Percentiles rank a stretch among this genome's conserved stretches.
Evolutionary conservation across 2,329 filamentous ascomycete genomes (phyloP).

Genomic region (Penicillium corylophilum): DNA sequence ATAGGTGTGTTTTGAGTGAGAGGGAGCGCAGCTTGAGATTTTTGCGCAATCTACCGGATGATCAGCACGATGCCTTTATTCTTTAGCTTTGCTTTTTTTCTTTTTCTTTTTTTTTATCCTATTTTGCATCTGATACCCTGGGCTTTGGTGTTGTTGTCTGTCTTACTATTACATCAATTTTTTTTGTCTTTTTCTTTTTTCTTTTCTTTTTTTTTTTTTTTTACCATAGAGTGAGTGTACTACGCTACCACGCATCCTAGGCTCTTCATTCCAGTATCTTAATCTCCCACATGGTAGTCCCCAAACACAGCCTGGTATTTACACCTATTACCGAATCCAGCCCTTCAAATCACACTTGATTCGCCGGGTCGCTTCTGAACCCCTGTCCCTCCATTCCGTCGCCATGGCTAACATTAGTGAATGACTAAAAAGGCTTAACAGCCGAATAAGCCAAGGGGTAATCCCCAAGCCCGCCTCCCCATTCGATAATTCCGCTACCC

Average conservation of each 20-base stretch:
- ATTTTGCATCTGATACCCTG: constrained; percentile 25
- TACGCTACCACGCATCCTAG: too few species aligned
- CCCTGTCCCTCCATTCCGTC: too few species aligned
- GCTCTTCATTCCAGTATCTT: too few species aligned
- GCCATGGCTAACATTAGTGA: too few species aligned
- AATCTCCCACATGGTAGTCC: not conserved
- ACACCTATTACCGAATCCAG: not conserved
- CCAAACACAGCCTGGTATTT: not conserved
- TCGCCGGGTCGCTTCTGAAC: not conserved
- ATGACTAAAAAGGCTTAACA: too few species aligned
- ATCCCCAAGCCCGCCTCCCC: too few species aligned
- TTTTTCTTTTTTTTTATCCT: not conserved
- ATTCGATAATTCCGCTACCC: not conserved
- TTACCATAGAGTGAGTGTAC: not conserved
- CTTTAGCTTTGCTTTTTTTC: too few species aligned
- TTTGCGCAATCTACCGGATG: constrained; percentile 33
- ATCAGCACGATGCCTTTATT: constrained; percentile 37
- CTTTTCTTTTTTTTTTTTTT: not conserved
- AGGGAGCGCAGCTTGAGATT: constrained; percentile 37
- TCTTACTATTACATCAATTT: constrained; percentile 5
- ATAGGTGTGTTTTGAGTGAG: constrained; percentile 34
- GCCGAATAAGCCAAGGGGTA: too few species aligned
- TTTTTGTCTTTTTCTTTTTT: not conserved
- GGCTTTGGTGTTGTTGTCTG: constrained; percentile 21
- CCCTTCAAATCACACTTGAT: not conserved